Base-by-base conservation (phyloP, 208 protist genomes). In the Trypanosoma theileri region DNA sequence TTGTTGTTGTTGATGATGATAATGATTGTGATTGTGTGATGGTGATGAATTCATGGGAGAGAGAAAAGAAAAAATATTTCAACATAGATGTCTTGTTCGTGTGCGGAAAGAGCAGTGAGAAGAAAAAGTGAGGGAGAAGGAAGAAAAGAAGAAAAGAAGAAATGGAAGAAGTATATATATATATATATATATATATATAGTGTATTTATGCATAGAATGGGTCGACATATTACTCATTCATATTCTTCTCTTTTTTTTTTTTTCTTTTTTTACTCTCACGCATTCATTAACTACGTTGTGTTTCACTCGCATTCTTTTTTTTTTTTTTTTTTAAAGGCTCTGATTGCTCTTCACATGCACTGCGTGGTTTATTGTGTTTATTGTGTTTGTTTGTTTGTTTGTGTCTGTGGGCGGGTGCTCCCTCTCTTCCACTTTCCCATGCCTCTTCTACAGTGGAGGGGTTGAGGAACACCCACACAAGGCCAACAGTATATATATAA, bases 131-230 rank as follows among this genome's bases (percentile, higher is more conserved):
- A 46, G 16, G 35, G 24, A 6, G 52, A 68, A 48, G 26, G 21
- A 51, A 59, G 41, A 51, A 59, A 44, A 61, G 19, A 53, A 50
- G 31, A 51, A 12, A 46, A 31, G 11, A 58, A 13, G 55, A 59
- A 57, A 66, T 8, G 14, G 42, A 10, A 24, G 28, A 57, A 56
- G 19, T 2, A 48, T 13, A 24, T 35, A 35, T 35, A 35, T 35
- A 35, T 35, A 40, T 16, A 19, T 31, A 45, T 1, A 59, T 44
- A 10, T 59, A 26, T 59, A 8, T 35, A 13, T 46, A 14, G 31
- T 71, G 50, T 31, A 70, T 62, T 71, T 44, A 52, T 64, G 42
- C 35, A 66, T 48, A 42, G 28, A 35, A 35, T 35, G 28, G 6
- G 28, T 35, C 1, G 28, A 8, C 6, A 35, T 35, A 8, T 58